Base-by-base conservation (phyloP, 1,284 basidiomycete genomes). In the Tilletia walkeri region DNA sequence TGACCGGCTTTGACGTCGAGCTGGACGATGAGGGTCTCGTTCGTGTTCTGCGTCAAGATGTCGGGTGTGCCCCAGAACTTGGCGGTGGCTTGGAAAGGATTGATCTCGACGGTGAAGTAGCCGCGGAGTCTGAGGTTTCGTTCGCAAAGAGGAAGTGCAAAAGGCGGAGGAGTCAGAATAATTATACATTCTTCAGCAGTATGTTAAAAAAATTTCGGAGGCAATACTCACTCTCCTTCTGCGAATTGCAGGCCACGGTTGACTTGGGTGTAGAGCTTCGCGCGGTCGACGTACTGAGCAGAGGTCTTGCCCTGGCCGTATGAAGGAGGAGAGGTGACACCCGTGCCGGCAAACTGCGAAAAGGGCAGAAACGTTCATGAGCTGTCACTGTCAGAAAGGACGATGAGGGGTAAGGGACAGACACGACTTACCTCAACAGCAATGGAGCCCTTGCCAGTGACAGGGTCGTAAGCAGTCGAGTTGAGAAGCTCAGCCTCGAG, bases 201-300 rank as follows among this genome's bases (percentile, higher is more conserved):
- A 30, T 30, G 24, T 30, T 30, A 30, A 30, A 30, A 30, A 30
- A 30, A 1, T 9, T 14, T 45, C 41, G 41, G 41, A 45, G 6
- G 41, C 6, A 3, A 45, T 45, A 45, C 41, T 45, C 41, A 45
- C 41, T 45, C 41, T 45, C 88, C 89, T 78, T 90, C 89, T 71
- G 88, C 89, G 88, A 88, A 90, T 78, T 89, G 88, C 61, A 90
- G 80, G 75, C 88, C 87, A 2, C 85, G 75, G 80, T 89, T 89
- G 48, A 83, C 82, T 14, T 77, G 80, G 12, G 89, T 86, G 47
- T 88, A 81, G 20, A 75, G 34, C 53, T 74, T 53, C 4, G 77
- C 72, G 18, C 30, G 67, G 14, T 80, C 76, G 9, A 87, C 88
- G 34, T 86, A 83, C 12, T 76, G 78, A 16, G 78, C 84, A n/a